phyloP scores from a whole-genome alignment of 257 asterid genomes.

The Orobanche coerulescens region DNA sequence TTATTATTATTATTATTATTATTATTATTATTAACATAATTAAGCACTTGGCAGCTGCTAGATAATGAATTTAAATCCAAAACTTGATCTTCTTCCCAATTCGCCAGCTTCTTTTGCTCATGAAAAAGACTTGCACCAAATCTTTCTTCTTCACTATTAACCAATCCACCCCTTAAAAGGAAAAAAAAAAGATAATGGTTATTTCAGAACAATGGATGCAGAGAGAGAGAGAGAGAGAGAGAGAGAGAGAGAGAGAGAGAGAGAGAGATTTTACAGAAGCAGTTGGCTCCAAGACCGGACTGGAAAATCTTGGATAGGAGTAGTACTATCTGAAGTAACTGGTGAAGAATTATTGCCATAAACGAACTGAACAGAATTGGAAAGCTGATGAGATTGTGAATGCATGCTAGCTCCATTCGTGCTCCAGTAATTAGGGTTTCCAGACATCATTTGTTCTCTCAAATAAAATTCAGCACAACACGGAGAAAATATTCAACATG shows the following conservation, averaged over 20 bases:
- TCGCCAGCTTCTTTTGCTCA: slow-evolving; percentile 49
- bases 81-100: slow-evolving; percentile 54
- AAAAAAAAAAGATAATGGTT: slow-evolving; percentile 8
- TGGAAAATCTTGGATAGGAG: slow-evolving; percentile 36
- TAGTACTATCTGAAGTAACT: slow-evolving; percentile 17
- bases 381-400: slow-evolving; percentile 29
- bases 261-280: slow-evolving; percentile 39
- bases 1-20: slow-evolving; percentile 21
- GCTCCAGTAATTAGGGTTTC: slow-evolving; percentile 97
- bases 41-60: not conserved
- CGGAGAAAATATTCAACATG: too few relatives aligned
- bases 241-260: slow-evolving; percentile 17
- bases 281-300: slow-evolving; percentile 66
- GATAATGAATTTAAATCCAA: slow-evolving; percentile 34
- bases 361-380: slow-evolving; percentile 25
- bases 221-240: slow-evolving; percentile 20
- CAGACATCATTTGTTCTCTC: slow-evolving; percentile 81
- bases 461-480: too few relatives aligned
- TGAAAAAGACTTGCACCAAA: slow-evolving; percentile 30
- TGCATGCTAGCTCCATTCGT: slow-evolving; percentile 71
- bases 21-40: slow-evolving; percentile 19
- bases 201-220: too few relatives aligned
- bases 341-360: slow-evolving; percentile 21
- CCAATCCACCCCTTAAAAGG: slow-evolving; percentile 41
- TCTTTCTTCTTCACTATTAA: slow-evolving; percentile 34